Evolutionary conservation across 1,284 basidiomycete genomes (phyloP).

Genomic region (Malassezia pachydermatis): DNA sequence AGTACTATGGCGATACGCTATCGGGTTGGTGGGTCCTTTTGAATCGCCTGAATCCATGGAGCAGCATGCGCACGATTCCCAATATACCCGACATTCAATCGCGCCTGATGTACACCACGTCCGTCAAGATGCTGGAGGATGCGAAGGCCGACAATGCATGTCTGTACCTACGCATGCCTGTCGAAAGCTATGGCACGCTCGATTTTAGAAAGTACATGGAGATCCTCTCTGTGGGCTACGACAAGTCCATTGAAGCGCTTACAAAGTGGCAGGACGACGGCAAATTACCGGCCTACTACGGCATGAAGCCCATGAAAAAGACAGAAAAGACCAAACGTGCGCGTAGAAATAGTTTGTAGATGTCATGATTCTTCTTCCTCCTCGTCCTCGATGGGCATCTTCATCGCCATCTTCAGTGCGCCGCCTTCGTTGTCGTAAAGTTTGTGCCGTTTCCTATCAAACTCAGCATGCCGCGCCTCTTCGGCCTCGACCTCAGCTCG

Average conservation of each 20-base stretch:
- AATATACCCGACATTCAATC: slow-evolving; percentile 94
- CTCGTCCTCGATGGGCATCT: slow-evolving; percentile 32
- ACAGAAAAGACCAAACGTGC: too few species aligned
- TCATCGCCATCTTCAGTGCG: slow-evolving; percentile 39
- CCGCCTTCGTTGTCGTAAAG: slow-evolving; percentile 47
- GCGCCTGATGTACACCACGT: slow-evolving; percentile 89
- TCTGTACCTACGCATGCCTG: slow-evolving; percentile 88
- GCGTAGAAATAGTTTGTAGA: slow-evolving; percentile 15
- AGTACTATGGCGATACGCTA: slow-evolving; percentile 86
- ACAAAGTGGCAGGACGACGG: slow-evolving; percentile 72
- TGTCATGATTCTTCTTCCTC: slow-evolving; percentile 39
- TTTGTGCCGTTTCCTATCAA: slow-evolving; percentile 39
- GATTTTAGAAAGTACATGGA: slow-evolving; percentile 51
- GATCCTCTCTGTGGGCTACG: slow-evolving; percentile 71
- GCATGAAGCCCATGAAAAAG: slow-evolving; percentile 50
- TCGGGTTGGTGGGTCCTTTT: slow-evolving; percentile 94
- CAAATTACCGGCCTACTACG: slow-evolving; percentile 61
- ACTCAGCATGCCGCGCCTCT: slow-evolving; percentile 37
- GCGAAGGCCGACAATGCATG: slow-evolving; percentile 79
- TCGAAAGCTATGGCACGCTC: slow-evolving; percentile 50
- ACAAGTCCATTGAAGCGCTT: slow-evolving; percentile 63
- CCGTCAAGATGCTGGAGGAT: slow-evolving; percentile 85
- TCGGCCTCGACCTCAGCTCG: slow-evolving; percentile 14
- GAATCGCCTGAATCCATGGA: slow-evolving; percentile 61
- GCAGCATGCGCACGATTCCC: slow-evolving; percentile 66